Evolutionary conservation across 306 rosid species (phyloP), one percentile per base, ranked within the genome.

Genomic region (Benincasa hispida): DNA sequence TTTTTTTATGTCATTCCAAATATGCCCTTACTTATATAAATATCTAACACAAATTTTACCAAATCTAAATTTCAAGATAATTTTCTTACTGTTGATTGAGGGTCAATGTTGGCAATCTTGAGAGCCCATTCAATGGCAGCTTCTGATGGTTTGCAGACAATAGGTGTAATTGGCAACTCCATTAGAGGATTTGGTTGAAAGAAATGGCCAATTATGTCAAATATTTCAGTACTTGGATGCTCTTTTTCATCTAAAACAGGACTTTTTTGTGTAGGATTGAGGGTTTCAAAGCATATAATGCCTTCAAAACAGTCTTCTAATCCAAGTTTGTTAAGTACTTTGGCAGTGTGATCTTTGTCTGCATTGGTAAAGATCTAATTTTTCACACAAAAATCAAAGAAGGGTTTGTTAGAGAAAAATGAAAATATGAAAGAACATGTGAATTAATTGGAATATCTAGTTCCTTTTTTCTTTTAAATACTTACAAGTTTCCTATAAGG

Each of bases 251-350:
- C 97, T 25, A 87, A 88, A 37, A 85, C 79, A 50, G 68, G 78
- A 82, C 6, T 80, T 77, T 84, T 86, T 80, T 91, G 90, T 50
- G 54, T 78, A 1, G 89, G 92, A 83, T 93, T 93, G 54, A 93
- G 90, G 57, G 96, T 93, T 86, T 93, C 98, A 80, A 93, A 93
- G 86, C 97, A 93, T 54, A 90, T 84, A 18, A 93, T 91, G 75
- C 97, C 97, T 83, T 90, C 98, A 83, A 93, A 93, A 75, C 94
- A 90, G 28, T 87, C 97, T 72, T 91, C 96, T 68, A 93, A 83
- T 69, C 97, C 98, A 76, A 93, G 97, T 83, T 83, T 93, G 78
- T 78, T 84, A 5, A 93, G 90, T 76, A 92, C 92, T 79, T 88
- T 87, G 56, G 79, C 82, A 54, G 98, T 93, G 69, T 91, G 98